These are phyloP conservation scores for Microdochium nivale DNA, from an alignment of 2,329 filamentous ascomycete genomes.

Conservation along the genomic window DNA sequence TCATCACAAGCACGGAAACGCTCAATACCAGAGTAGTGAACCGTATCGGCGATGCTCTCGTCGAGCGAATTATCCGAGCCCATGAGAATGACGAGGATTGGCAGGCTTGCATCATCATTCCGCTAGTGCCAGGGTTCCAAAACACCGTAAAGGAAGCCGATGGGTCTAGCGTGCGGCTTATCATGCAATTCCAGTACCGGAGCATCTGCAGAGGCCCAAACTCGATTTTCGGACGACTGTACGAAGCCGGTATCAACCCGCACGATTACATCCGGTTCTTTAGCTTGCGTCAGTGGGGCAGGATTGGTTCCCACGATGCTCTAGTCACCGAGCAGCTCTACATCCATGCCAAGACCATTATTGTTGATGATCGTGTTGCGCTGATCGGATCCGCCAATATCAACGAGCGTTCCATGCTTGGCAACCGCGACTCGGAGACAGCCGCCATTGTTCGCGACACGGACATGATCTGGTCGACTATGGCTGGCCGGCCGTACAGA, in stretches of 20 bases:
- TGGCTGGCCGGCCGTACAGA: slow-evolving; percentile 82
- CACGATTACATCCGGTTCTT: slow-evolving; percentile 96
- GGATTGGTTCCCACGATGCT: slow-evolving; percentile 72
- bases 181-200: slow-evolving; percentile 94
- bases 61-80: slow-evolving; percentile 82
- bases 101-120: slow-evolving; percentile 84
- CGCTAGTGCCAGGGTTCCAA: slow-evolving; percentile 96
- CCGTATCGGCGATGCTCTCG: slow-evolving; percentile 86
- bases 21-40: slow-evolving; percentile 85
- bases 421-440: slow-evolving; percentile 83
- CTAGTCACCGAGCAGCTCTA: slow-evolving; percentile 94
- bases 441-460: slow-evolving; percentile 87
- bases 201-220: slow-evolving; percentile 90
- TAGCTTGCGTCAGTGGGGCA: slow-evolving; percentile 84
- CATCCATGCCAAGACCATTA: slow-evolving; percentile 94
- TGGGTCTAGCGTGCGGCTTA: slow-evolving; percentile 86
- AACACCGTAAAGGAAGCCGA: slow-evolving; percentile 92
- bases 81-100: slow-evolving; percentile 79
- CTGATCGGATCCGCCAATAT: slow-evolving; percentile 98
- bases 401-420: slow-evolving; percentile 94
- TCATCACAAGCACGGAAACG: slow-evolving; percentile 86
- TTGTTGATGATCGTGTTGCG: slow-evolving; percentile 87
- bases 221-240: slow-evolving; percentile 83
- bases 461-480: slow-evolving; percentile 84
- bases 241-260: slow-evolving; percentile 74